These are phyloP conservation scores for Pyrenophora seminiperda DNA, from an alignment of 2,329 filamentous ascomycete species.

Conservation along the genomic window DNA sequence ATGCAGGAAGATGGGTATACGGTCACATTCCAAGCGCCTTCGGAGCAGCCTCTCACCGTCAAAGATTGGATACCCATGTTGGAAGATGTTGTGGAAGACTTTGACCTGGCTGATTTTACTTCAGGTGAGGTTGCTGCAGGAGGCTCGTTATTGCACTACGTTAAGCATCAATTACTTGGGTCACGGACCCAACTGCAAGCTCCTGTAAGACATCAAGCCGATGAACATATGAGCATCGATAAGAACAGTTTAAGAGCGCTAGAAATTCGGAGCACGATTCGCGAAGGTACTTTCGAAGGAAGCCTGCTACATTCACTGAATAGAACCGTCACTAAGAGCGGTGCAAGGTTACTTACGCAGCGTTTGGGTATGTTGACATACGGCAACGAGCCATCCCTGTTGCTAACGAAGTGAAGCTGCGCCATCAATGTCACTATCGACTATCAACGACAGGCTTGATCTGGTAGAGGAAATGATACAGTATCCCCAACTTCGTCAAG, in stretches of 20 bases:
- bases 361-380: slow-evolving; percentile 68
- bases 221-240: slow-evolving; percentile 87
- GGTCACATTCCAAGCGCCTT: slow-evolving; percentile 70
- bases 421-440: slow-evolving; percentile 82
- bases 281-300: slow-evolving; percentile 77
- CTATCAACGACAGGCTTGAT: slow-evolving; percentile 80
- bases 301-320: slow-evolving; percentile 90
- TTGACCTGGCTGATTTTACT: slow-evolving; percentile 64
- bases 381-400: fast-evolving
- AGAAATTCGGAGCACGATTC: slow-evolving; percentile 84
- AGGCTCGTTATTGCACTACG: slow-evolving; percentile 81
- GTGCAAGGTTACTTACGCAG: slow-evolving; percentile 79
- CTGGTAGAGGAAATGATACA: slow-evolving; percentile 77
- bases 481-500: slow-evolving; percentile 70
- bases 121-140: slow-evolving; percentile 75
- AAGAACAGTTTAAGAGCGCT: slow-evolving; percentile 87
- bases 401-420: slow-evolving; percentile 57
- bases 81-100: slow-evolving; percentile 68
- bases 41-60: slow-evolving; percentile 54
- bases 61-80: slow-evolving; percentile 76
- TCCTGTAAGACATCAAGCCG: slow-evolving; percentile 72
- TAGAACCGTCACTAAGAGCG: slow-evolving; percentile 88
- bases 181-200: slow-evolving; percentile 81
- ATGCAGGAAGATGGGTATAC: slow-evolving; percentile 76
- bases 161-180: slow-evolving; percentile 77